These are phyloP conservation scores for Melampsora americana DNA, from an alignment of 1,284 basidiomycete genomes.

Conservation along the genomic window DNA sequence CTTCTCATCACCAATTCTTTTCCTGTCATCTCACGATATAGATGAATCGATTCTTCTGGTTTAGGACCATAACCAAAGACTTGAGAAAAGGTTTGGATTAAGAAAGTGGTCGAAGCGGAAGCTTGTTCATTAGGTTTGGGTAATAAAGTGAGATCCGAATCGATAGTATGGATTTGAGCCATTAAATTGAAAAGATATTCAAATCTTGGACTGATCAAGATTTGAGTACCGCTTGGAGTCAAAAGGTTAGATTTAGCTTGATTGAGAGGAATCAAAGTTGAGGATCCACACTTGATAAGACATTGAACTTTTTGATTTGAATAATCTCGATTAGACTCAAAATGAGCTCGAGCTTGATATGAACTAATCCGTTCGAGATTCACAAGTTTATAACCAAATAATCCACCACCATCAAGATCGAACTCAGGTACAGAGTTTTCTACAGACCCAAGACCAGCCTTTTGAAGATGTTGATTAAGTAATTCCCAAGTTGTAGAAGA, in stretches of 20 bases:
- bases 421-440: background rate
- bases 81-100: constrained; percentile 53
- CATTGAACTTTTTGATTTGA: background rate
- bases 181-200: background rate
- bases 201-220: background rate
- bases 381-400: background rate
- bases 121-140: constrained; percentile 44
- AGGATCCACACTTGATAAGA: background rate
- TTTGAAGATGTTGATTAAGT: background rate
- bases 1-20: constrained; percentile 53
- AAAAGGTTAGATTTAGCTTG: background rate
- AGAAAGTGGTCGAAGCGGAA: constrained; percentile 54
- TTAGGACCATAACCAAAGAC: constrained; percentile 53
- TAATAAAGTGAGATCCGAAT: background rate
- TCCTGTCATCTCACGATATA: constrained; percentile 55
- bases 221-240: too few relatives aligned
- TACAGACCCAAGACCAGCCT: background rate
- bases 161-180: background rate
- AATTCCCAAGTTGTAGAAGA: background rate
- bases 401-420: background rate
- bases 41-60: constrained; percentile 51
- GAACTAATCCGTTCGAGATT: background rate
- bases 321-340: background rate
- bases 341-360: background rate
- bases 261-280: background rate